Evolutionary conservation across 164 flowering plant species (phyloP).

Genomic region (Paratinospora sagittata): DNA sequence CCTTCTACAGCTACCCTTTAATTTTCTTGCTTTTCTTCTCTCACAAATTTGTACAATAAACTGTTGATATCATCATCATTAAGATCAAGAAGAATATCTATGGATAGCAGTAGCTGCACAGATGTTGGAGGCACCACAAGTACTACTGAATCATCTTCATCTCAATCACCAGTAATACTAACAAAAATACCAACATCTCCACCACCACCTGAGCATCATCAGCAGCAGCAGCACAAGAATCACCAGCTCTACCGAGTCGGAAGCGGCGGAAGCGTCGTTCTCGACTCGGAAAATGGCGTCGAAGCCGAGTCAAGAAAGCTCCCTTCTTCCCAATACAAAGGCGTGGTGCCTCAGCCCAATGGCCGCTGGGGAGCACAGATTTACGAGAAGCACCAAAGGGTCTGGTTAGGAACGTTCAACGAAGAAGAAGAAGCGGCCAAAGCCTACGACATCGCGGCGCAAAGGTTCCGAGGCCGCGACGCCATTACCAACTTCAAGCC

Average conservation of each 20-base stretch:
- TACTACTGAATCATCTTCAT: slow-evolving; percentile 22
- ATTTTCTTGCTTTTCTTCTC: too few relatives aligned
- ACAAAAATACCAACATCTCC: background rate
- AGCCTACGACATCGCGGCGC: slow-evolving; percentile 88
- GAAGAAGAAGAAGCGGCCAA: slow-evolving; percentile 76
- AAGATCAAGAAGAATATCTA: background rate
- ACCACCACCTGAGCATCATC: slow-evolving; percentile 14
- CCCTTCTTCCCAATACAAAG: slow-evolving; percentile 81
- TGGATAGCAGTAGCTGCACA: slow-evolving; percentile 44
- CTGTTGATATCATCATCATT: too few relatives aligned
- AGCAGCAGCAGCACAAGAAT: too few relatives aligned
- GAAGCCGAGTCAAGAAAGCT: slow-evolving; percentile 82
- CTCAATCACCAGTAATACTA: background rate
- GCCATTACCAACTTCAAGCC: slow-evolving; percentile 85
- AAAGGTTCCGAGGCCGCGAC: slow-evolving; percentile 79
- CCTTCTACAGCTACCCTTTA: too few relatives aligned
- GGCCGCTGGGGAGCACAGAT: slow-evolving; percentile 98
- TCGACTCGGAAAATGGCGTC: slow-evolving; percentile 50
- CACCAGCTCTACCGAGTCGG: slow-evolving; percentile 42
- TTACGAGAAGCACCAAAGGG: slow-evolving; percentile 95
- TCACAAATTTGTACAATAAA: too few relatives aligned
- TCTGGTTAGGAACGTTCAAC: slow-evolving; percentile 94
- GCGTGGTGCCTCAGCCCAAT: slow-evolving; percentile 94
- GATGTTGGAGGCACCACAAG: slow-evolving; percentile 38
- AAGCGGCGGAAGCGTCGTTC: slow-evolving; percentile 57